Evolutionary conservation across 2,329 filamentous ascomycete species (phyloP).

Genomic region (Cladosporium oxysporum): DNA sequence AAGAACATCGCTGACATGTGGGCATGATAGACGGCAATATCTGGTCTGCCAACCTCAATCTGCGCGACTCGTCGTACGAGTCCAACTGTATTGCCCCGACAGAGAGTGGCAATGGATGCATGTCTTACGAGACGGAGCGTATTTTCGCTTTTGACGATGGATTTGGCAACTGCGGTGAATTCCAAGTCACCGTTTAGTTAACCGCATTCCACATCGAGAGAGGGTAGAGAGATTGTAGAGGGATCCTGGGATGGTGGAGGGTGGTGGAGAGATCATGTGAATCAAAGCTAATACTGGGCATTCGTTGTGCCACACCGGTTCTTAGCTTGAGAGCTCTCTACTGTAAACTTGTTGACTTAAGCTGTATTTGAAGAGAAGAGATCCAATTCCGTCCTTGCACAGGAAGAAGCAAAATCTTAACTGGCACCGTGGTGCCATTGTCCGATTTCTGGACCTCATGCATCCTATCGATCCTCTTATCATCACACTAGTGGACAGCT

Average conservation of each 20-base stretch:
- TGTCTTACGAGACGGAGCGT: conserved; percentile 19
- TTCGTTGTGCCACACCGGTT: not conserved
- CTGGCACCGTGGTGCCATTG: too few relatives aligned
- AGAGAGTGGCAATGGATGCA: not conserved
- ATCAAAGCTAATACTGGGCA: not conserved
- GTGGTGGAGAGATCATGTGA: not conserved
- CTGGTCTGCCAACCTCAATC: conserved; percentile 18
- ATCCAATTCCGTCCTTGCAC: too few relatives aligned
- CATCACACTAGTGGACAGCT: too few relatives aligned
- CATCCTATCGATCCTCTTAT: too few relatives aligned
- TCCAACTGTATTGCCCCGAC: conserved; percentile 11
- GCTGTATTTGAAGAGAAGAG: too few relatives aligned
- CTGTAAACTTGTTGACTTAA: too few relatives aligned
- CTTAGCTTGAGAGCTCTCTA: too few relatives aligned
- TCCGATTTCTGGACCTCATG: too few relatives aligned
- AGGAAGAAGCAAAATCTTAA: too few relatives aligned
- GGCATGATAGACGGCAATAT: conserved; percentile 14
- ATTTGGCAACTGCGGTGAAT: conserved; percentile 12
- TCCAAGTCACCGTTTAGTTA: not conserved
- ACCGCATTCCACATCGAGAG: conserved; percentile 1
- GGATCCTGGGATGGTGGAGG: too few relatives aligned
- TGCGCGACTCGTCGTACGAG: conserved; percentile 11
- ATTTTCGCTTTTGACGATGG: conserved; percentile 13
- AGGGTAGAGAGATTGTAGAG: not conserved
- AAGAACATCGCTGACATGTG: conserved; percentile 10